These are phyloP conservation scores for Hymenochaete sp. DNA, from an alignment of 1,284 basidiomycete genomes.

Conservation along the genomic window DNA sequence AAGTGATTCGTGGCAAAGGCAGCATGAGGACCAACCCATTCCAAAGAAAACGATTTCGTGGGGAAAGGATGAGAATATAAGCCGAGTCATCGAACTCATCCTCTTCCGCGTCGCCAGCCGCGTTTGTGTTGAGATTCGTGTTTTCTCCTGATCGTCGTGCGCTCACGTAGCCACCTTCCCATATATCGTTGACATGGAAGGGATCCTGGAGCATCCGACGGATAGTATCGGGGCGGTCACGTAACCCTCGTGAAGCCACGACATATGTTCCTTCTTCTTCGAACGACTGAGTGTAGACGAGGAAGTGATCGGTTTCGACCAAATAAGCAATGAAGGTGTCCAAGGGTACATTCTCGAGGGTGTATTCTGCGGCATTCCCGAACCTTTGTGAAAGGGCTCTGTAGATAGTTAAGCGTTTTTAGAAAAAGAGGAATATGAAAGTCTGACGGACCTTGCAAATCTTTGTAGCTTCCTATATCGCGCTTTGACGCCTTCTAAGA, in stretches of 20 bases:
- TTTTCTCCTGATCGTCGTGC: conserved; percentile 26
- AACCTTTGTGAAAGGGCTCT: conserved; percentile 81
- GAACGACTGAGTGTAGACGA: conserved; percentile 86
- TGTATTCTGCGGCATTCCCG: conserved; percentile 94
- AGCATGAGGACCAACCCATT: conserved; percentile 80
- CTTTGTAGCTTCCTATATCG: conserved; percentile 92
- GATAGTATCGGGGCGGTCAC: conserved; percentile 76
- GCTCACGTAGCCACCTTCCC: conserved; percentile 45
- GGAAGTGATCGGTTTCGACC: conserved; percentile 84
- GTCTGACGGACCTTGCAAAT: conserved; percentile 67
- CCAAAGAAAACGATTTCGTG: conserved; percentile 87
- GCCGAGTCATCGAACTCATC: conserved; percentile 31
- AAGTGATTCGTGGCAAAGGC: conserved; percentile 60
- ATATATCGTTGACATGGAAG: conserved; percentile 65
- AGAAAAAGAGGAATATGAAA: background rate
- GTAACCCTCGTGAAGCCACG: conserved; percentile 77
- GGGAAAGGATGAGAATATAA: conserved; percentile 85
- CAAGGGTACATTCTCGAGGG: conserved; percentile 72
- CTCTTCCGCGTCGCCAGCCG: conserved; percentile 49
- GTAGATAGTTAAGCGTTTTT: conserved; percentile 1
- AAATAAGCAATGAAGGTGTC: conserved; percentile 77
- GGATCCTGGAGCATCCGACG: conserved; percentile 78
- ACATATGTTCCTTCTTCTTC: conserved; percentile 94
- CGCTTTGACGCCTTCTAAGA: conserved; percentile 88
- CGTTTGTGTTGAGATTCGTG: conserved; percentile 39